Percentiles rank a stretch among this genome's conserved stretches.
Evolutionary conservation across 179 eudicot genomes (phyloP).

Genomic region (Carnegiea gigantea): DNA sequence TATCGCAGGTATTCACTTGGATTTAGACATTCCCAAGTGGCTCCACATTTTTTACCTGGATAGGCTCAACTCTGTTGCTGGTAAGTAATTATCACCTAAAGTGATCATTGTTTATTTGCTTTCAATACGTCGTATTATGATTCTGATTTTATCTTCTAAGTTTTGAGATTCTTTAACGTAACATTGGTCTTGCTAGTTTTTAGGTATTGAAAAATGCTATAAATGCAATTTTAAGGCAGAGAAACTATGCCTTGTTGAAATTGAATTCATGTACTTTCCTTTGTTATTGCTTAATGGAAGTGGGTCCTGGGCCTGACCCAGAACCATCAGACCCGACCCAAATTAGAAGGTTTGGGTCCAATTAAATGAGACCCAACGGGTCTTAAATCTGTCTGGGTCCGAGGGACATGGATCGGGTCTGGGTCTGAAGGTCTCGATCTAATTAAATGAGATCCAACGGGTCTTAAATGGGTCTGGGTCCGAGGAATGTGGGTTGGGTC

Average conservation of each 20-base stretch:
- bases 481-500: no score
- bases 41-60: conserved; percentile 73
- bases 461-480: no score
- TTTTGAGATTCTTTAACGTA: background rate
- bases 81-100: conserved; percentile 39
- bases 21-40: conserved; percentile 85
- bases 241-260: background rate
- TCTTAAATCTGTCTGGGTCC: no score
- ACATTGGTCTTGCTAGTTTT: background rate
- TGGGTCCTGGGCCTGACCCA: no score
- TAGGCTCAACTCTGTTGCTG: conserved; percentile 69
- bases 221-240: background rate
- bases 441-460: no score
- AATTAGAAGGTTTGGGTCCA: no score
- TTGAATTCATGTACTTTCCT: background rate
- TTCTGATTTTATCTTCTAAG: background rate
- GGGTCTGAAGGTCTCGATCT: no score
- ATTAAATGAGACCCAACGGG: no score
- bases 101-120: background rate
- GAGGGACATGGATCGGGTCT: no score
- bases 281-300: background rate
- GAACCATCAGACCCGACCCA: no score
- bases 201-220: background rate
- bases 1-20: conserved; percentile 79
- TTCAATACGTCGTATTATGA: background rate